A percentile compares a stretch with the other conserved stretches of the same genome.
phyloP scores from a whole-genome alignment of 495 filamentous ascomycete species.

The Pyronema domesticum region DNA sequence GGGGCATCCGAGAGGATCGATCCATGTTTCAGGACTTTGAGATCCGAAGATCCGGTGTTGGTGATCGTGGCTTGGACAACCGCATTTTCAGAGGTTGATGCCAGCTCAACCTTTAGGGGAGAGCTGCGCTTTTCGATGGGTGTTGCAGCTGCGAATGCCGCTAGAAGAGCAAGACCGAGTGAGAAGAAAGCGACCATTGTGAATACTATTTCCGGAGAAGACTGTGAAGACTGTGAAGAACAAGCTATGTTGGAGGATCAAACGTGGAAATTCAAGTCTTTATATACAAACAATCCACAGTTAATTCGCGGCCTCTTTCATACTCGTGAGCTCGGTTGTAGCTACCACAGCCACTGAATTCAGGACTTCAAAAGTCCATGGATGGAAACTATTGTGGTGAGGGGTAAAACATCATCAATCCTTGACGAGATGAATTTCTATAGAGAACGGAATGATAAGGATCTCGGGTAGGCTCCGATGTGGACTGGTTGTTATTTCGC shows the following conservation, averaged over 20 bases:
- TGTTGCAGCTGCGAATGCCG: background rate
- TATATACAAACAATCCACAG: too few species aligned
- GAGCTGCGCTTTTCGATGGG: constrained; percentile 2
- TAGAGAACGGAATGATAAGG: too few species aligned
- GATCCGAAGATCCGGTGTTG: constrained; percentile 36
- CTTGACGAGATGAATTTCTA: too few species aligned
- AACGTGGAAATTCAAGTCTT: too few species aligned
- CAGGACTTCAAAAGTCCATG: too few species aligned
- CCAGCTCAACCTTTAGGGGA: constrained; percentile 27
- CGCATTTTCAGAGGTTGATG: constrained; percentile 36
- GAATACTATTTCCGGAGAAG: background rate
- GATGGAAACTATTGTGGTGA: too few species aligned
- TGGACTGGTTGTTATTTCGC: too few species aligned
- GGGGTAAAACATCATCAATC: too few species aligned
- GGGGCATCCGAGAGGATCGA: constrained; percentile 41
- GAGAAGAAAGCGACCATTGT: background rate
- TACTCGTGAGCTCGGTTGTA: too few species aligned
- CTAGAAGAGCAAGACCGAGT: constrained; percentile 1
- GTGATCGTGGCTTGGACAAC: constrained; percentile 43
- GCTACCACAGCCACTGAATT: too few species aligned
- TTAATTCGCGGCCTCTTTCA: too few species aligned
- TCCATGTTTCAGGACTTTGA: constrained; percentile 45
- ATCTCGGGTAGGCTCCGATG: too few species aligned
- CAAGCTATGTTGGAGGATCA: background rate
- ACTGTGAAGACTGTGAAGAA: background rate